Base-by-base conservation (phyloP, 768 basidiomycete species). In the Leccinum disarticulatum region DNA sequence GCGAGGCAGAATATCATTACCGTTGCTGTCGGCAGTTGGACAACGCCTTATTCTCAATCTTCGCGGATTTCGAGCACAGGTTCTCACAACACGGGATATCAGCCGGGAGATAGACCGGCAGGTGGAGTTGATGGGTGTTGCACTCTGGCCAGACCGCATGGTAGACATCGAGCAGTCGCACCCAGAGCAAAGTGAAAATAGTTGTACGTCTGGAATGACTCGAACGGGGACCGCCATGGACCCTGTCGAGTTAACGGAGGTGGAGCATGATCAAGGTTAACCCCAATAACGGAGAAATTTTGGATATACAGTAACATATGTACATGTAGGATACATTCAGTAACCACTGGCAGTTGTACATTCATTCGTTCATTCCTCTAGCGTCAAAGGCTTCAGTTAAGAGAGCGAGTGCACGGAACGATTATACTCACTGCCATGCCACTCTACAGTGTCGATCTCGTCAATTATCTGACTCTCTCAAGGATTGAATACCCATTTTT, bases 41-140 rank as follows among this genome's bases (percentile, higher is more conserved):
- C 66, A 67, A 30, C 57, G 64, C 14, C 62, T 67, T 10, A 60
- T 67, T 9, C 58, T 67, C 30, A 67, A 67, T 52, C 55, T 67
- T 10, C 64, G 64, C 1, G 50, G 61, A 2, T 35, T 64, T 8
- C 57, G 22, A 25, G 28, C 46, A 22, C 54, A n/a, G 19, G 46
- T 51, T 13, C 58, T 36, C 22, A 58, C 62, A 35, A 17, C 49
- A 9, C 52, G 50, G 9, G 54, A 58, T 27, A 54, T 63, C 46
- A 58, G 62, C n/a, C 50, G 54, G 35, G 36, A 61, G 35, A 50
- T 63, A 5, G 52, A 61, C 17, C 8, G 41, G n/a, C 41, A 43
- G n/a, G 8, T 43, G 9, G 41, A 43, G 13, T 8, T 11, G 46
- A 47, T 47, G 46, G 46, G 3, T 14, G 48, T 28, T 49, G 27